Evolutionary conservation across 2,329 filamentous ascomycete species (phyloP).

Genomic region (Epichloe scottii): DNA sequence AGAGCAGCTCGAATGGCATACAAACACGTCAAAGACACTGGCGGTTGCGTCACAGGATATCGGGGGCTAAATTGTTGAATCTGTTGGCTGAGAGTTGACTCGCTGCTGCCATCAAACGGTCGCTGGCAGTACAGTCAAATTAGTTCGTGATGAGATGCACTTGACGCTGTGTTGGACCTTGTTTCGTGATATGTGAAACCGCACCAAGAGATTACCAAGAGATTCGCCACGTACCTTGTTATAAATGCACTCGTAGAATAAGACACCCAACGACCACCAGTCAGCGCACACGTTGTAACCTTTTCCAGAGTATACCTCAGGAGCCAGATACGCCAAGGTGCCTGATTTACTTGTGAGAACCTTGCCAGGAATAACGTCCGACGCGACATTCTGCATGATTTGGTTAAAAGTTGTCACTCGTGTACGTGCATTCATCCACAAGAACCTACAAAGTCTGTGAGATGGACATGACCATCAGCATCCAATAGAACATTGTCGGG

Average conservation of each 20-base stretch:
- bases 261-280: constrained; percentile 96
- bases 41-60: constrained; percentile 84
- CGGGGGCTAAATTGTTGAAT: constrained; percentile 74
- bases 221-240: constrained; percentile 58
- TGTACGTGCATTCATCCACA: not conserved
- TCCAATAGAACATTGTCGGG: constrained; percentile 85
- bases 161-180: not conserved
- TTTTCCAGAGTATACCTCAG: constrained; percentile 83
- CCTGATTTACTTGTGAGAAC: constrained; percentile 90
- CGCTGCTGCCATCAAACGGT: constrained; percentile 83
- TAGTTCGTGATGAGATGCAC: not conserved
- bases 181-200: not conserved
- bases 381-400: constrained; percentile 81
- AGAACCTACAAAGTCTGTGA: constrained; percentile 82
- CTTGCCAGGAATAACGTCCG: constrained; percentile 75
- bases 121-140: constrained; percentile 40
- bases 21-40: constrained; percentile 76
- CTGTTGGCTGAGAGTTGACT: constrained; percentile 65
- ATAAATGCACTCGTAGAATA: constrained; percentile 99
- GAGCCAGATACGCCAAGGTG: constrained; percentile 87
- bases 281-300: constrained; percentile 87
- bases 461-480: constrained; percentile 83
- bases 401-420: constrained; percentile 8
- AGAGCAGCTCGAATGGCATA: constrained; percentile 79
- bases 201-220: not conserved